Evolutionary conservation across 371 early-diverging fungal genomes (phyloP).

Genomic region (Apophysomyces trapeziformis): DNA sequence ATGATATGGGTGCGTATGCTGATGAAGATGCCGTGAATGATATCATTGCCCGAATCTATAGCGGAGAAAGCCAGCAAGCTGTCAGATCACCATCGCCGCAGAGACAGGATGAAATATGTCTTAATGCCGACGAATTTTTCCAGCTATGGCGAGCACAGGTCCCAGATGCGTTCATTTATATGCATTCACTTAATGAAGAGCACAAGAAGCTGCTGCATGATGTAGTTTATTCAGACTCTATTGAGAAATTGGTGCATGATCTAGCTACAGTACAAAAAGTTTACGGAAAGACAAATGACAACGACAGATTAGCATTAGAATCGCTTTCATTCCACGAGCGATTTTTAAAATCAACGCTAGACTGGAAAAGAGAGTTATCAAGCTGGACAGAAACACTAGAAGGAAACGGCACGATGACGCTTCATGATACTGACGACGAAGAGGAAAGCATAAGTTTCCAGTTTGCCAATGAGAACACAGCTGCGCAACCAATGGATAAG

Average conservation of each 20-base stretch:
- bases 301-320: slow-evolving; percentile 44
- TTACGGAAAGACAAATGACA: slow-evolving; percentile 52
- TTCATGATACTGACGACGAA: slow-evolving; percentile 24
- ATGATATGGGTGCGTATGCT: slow-evolving; percentile 50
- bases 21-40: slow-evolving; percentile 58
- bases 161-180: slow-evolving; percentile 46
- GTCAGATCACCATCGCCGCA: background rate
- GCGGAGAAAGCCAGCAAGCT: slow-evolving; percentile 16
- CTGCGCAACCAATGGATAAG: background rate
- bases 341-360: slow-evolving; percentile 36
- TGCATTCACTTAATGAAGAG: slow-evolving; percentile 45
- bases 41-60: slow-evolving; percentile 60
- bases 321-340: slow-evolving; percentile 44
- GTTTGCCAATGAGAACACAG: background rate
- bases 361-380: slow-evolving; percentile 30
- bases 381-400: background rate
- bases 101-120: background rate
- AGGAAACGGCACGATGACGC: slow-evolving; percentile 3
- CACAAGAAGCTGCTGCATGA: slow-evolving; percentile 45
- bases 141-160: slow-evolving; percentile 33
- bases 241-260: slow-evolving; percentile 27
- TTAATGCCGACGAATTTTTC: slow-evolving; percentile 24
- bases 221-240: slow-evolving; percentile 45
- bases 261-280: slow-evolving; percentile 39
- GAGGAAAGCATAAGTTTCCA: slow-evolving; percentile 21